These are phyloP conservation scores for Populus davidiana DNA, from an alignment of 345 rosid genomes.

Conservation along the genomic window DNA sequence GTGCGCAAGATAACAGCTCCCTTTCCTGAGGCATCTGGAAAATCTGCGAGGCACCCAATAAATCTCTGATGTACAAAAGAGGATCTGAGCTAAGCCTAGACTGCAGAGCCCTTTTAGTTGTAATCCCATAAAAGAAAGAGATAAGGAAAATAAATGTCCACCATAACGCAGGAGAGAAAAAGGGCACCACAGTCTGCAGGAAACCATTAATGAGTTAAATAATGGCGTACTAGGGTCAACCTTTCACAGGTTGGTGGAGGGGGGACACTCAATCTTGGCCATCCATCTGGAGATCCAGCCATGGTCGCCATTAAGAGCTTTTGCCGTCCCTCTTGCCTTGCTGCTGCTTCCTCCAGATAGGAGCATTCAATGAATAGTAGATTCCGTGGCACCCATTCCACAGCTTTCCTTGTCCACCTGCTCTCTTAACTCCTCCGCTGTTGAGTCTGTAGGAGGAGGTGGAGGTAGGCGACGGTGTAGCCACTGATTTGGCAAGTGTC, in stretches of 20 bases:
- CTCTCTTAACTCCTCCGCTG: too few species aligned
- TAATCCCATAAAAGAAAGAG: conserved; percentile 21
- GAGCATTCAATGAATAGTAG: conserved; percentile 5
- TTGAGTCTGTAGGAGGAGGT: too few species aligned
- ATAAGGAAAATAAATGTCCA: not conserved
- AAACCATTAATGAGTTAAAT: conserved; percentile 15
- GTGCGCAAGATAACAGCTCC: conserved; percentile 13
- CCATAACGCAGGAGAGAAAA: conserved; percentile 23
- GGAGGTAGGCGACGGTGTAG: too few species aligned
- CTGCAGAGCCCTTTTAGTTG: conserved; percentile 31
- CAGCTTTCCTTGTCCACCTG: too few species aligned
- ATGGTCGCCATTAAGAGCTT: conserved; percentile 14
- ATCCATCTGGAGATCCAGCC: conserved; percentile 13
- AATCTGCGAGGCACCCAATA: conserved; percentile 10
- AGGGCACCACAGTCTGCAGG: conserved; percentile 23
- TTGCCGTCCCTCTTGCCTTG: conserved; percentile 17
- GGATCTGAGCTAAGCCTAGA: conserved; percentile 24
- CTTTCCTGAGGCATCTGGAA: conserved; percentile 17
- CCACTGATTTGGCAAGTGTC: too few species aligned
- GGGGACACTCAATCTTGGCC: conserved; percentile 25
- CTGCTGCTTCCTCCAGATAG: conserved; percentile 11
- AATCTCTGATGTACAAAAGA: conserved; percentile 12
- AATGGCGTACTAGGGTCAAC: conserved; percentile 24
- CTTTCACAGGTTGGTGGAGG: conserved; percentile 32
- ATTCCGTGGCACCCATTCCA: not conserved